phyloP scores from a whole-genome alignment of 2,329 filamentous ascomycete genomes.

The Curvularia hawaiiensis region DNA sequence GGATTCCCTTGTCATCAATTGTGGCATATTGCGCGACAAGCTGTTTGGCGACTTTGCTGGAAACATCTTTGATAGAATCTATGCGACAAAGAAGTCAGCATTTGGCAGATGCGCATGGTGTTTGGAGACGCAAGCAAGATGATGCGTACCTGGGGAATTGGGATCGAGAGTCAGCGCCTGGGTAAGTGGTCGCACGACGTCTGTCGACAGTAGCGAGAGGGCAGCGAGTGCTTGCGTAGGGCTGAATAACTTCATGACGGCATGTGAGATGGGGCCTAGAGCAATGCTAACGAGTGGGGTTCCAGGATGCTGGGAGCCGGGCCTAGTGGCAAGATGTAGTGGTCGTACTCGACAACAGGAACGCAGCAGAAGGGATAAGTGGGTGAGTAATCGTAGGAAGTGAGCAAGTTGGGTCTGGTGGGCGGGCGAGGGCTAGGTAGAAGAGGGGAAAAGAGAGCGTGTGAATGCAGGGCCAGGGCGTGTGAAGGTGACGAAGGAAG shows the following conservation, averaged over 20 bases:
- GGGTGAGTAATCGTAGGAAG: not conserved
- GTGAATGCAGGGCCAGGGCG: conserved; percentile 1
- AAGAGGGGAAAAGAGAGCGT: conserved; percentile 1
- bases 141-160: conserved; percentile 24
- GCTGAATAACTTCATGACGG: conserved; percentile 35
- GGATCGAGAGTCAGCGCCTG: conserved; percentile 34
- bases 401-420: not conserved
- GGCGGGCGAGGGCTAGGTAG: not conserved
- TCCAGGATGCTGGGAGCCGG: conserved; percentile 5
- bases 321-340: conserved; percentile 4
- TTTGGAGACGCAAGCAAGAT: not conserved
- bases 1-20: conserved; percentile 53
- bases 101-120: not conserved
- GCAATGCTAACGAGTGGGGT: conserved; percentile 9
- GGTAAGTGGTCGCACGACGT: conserved; percentile 25
- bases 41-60: conserved; percentile 51
- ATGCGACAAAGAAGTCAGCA: conserved; percentile 8
- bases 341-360: conserved; percentile 6
- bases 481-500: conserved; percentile 10
- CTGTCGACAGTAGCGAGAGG: conserved; percentile 30
- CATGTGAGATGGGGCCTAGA: conserved; percentile 23
- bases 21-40: conserved; percentile 61
- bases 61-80: conserved; percentile 55
- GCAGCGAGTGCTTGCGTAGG: conserved; percentile 33
- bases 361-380: not conserved